Evolutionary conservation across 192 early-diverging fungal genomes (phyloP).

Genomic region (Rhizoclosmatium globosum): DNA sequence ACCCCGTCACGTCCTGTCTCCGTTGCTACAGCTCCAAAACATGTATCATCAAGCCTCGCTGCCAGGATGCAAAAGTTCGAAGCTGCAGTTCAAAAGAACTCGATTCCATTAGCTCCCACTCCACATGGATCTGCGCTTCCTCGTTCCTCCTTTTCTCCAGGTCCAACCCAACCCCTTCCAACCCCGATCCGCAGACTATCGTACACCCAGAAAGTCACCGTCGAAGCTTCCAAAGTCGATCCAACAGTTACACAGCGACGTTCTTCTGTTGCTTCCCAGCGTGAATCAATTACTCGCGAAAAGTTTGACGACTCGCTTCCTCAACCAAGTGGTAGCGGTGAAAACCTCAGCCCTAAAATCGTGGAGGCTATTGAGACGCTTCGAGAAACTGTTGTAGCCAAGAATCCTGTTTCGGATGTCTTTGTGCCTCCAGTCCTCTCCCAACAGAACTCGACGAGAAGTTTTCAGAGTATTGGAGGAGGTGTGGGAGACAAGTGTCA

Average conservation of each 20-base stretch:
- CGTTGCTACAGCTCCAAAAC: not conserved
- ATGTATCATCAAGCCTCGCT: too few species aligned
- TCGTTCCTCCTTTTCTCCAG: too few species aligned
- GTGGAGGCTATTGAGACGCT: slow-evolving; percentile 8
- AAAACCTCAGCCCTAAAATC: slow-evolving; percentile 6
- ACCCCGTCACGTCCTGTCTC: not conserved
- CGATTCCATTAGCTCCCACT: too few species aligned
- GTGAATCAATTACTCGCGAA: slow-evolving; percentile 1
- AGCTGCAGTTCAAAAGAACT: too few species aligned
- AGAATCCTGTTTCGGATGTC: not conserved
- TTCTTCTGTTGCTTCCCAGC: slow-evolving; percentile 8
- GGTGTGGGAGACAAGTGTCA: slow-evolving; percentile 5
- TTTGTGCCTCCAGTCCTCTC: not conserved
- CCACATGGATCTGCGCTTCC: too few species aligned
- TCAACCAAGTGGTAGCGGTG: not conserved
- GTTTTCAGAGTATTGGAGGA: not conserved
- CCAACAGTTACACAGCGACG: not conserved
- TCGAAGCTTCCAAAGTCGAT: not conserved
- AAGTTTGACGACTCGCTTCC: slow-evolving; percentile 25
- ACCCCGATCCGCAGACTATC: slow-evolving; percentile 3
- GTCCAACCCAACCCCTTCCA: not conserved
- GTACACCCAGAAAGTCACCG: not conserved
- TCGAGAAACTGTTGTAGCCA: slow-evolving; percentile 1
- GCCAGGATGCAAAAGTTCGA: too few species aligned
- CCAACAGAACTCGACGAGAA: not conserved